phyloP scores from a whole-genome alignment of 164 flowering plant genomes.

The Annona squamosa region DNA sequence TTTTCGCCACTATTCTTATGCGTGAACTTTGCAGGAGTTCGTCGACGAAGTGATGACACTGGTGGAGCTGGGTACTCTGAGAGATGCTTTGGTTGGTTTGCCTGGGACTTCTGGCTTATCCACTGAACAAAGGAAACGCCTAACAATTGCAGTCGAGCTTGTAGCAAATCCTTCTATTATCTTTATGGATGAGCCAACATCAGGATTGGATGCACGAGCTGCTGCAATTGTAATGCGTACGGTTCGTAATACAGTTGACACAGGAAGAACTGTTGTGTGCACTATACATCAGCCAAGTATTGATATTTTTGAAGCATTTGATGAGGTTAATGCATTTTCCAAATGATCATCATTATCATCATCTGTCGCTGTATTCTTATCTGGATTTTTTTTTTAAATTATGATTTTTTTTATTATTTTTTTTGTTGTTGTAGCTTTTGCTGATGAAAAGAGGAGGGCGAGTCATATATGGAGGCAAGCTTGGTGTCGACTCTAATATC shows the following conservation, averaged over 20 bases:
- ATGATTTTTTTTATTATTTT: neutral
- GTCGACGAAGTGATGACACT: slow-evolving; percentile 85
- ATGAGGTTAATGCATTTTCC: slow-evolving; percentile 49
- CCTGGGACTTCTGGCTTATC: slow-evolving; percentile 81
- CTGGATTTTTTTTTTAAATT: neutral
- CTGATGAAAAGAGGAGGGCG: slow-evolving; percentile 91
- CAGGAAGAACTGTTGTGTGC: slow-evolving; percentile 95
- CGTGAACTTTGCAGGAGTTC: slow-evolving; percentile 52
- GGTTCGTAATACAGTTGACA: slow-evolving; percentile 92
- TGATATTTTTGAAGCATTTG: slow-evolving; percentile 95
- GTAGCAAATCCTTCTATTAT: slow-evolving; percentile 95
- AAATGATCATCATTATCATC: no score
- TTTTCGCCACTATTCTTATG: slow-evolving; percentile 3
- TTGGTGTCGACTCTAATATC: slow-evolving; percentile 58
- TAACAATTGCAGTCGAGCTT: slow-evolving; percentile 95
- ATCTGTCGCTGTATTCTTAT: neutral
- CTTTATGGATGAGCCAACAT: slow-evolving; percentile 98
- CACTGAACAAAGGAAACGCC: slow-evolving; percentile 90
- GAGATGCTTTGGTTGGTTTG: slow-evolving; percentile 81
- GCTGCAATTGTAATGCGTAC: slow-evolving; percentile 98
- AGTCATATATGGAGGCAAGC: slow-evolving; percentile 86
- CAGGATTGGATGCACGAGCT: slow-evolving; percentile 96
- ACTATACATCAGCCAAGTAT: slow-evolving; percentile 97
- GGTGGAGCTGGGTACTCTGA: slow-evolving; percentile 70
- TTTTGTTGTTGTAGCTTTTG: slow-evolving; percentile 46